These are phyloP conservation scores for Endocarpon pusillum DNA, from an alignment of 495 filamentous ascomycete species.

Conservation along the genomic window DNA sequence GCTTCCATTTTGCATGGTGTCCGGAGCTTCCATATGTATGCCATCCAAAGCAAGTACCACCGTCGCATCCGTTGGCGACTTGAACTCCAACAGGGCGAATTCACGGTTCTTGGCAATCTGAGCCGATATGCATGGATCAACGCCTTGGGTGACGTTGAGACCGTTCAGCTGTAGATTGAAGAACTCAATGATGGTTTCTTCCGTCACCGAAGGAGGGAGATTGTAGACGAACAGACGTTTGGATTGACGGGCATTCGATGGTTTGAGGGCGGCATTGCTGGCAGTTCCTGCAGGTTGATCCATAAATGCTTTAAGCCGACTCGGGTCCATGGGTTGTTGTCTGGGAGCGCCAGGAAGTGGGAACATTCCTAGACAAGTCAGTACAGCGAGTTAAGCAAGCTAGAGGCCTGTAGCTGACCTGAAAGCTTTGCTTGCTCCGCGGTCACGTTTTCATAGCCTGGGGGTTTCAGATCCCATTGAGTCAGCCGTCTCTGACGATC, in stretches of 20 bases:
- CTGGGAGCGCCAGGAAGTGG: constrained; percentile 88
- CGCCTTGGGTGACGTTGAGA: constrained; percentile 68
- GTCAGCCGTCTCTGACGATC: constrained; percentile 80
- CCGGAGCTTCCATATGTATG: constrained; percentile 54
- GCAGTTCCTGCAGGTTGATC: constrained; percentile 62
- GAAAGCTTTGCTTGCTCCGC: constrained; percentile 98
- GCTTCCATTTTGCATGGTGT: constrained; percentile 32
- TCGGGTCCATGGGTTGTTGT: constrained; percentile 92
- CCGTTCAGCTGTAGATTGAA: constrained; percentile 95
- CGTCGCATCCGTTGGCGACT: constrained; percentile 70
- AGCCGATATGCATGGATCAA: constrained; percentile 74
- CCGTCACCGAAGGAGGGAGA: constrained; percentile 47
- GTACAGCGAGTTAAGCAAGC: constrained; percentile 4
- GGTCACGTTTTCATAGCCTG: constrained; percentile 95
- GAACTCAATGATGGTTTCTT: constrained; percentile 61
- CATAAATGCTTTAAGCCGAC: constrained; percentile 88
- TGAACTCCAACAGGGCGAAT: constrained; percentile 86
- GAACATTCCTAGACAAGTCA: constrained; percentile 56
- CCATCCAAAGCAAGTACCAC: constrained; percentile 82
- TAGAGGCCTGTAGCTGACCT: constrained; percentile 29
- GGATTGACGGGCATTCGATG: constrained; percentile 78
- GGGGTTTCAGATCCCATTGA: constrained; percentile 98
- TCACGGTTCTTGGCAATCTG: constrained; percentile 60
- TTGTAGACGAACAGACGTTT: constrained; percentile 83
- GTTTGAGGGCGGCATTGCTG: constrained; percentile 66